A percentile compares a stretch with the other conserved stretches of the same genome.
These are phyloP conservation scores for Mycena pura DNA, from an alignment of 768 basidiomycete species.

Conservation along the genomic window DNA sequence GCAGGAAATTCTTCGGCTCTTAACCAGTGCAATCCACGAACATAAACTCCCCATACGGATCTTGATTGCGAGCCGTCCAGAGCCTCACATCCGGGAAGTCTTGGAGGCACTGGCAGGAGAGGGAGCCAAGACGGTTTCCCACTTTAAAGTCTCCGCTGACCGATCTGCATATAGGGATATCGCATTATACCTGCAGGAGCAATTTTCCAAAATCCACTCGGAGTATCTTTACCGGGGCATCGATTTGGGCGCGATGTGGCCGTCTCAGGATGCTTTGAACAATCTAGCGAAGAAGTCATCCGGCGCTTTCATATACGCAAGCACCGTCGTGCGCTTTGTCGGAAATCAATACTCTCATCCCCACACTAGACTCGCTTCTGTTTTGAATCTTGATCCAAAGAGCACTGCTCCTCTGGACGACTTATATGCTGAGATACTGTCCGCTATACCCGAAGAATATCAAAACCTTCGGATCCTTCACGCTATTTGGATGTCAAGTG, in stretches of 20 bases:
- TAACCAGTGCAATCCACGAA: background rate
- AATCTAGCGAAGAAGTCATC: background rate
- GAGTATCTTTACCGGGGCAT: background rate
- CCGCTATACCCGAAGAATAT: background rate
- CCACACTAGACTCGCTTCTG: background rate
- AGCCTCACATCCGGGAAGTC: conserved; percentile 1
- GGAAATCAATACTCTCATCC: background rate
- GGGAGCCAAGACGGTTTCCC: background rate
- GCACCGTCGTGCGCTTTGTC: background rate
- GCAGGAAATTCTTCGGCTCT: conserved; percentile 1
- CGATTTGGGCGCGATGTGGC: background rate
- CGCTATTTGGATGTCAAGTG: background rate
- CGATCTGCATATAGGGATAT: background rate
- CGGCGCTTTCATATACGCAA: conserved; percentile 6
- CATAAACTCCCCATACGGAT: conserved; percentile 1
- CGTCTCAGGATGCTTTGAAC: background rate
- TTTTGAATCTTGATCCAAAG: background rate
- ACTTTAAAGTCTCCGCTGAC: background rate
- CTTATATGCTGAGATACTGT: conserved; percentile 5
- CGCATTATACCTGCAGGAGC: background rate
- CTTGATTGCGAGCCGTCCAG: conserved; percentile 3
- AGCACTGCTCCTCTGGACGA: conserved; percentile 10
- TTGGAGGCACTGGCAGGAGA: background rate
- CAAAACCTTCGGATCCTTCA: background rate
- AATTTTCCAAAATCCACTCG: background rate